A percentile compares a stretch with the other conserved stretches of the same genome.
Conservation (phyloP, 2,329 filamentous ascomycete genomes). For the Trichoderma polysporum region DNA sequence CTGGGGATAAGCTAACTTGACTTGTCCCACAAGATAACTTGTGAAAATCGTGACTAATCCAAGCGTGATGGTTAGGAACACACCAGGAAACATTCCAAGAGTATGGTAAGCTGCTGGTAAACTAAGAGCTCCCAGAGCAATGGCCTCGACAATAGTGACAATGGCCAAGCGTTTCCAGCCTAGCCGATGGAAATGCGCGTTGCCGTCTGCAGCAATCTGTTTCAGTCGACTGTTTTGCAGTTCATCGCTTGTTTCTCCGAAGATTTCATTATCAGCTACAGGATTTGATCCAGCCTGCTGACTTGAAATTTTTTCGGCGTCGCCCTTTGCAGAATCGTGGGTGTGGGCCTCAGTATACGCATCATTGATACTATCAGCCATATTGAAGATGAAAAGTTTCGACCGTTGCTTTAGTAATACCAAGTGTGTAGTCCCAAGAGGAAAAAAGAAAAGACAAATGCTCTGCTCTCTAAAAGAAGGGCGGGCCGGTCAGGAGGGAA, state of each 20-base stretch:
- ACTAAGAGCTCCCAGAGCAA: conserved; percentile 49
- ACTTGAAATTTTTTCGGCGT: not conserved
- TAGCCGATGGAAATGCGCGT: conserved; percentile 46
- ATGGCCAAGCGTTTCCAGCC: conserved; percentile 53
- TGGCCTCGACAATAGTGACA: conserved; percentile 51
- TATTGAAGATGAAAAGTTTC: not conserved
- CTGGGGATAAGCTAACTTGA: conserved; percentile 46
- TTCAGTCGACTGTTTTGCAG: conserved; percentile 39
- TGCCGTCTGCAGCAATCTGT: conserved; percentile 41
- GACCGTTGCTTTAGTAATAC: not conserved
- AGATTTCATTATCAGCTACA: conserved; percentile 20
- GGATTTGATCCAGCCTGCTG: not conserved
- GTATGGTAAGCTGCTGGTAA: conserved; percentile 45
- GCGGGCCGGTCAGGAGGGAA: not conserved
- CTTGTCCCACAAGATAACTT: conserved; percentile 40
- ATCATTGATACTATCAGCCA: not conserved
- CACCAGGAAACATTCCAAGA: conserved; percentile 39
- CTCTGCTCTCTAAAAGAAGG: not conserved
- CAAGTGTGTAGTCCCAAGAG: not conserved
- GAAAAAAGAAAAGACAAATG: not conserved
- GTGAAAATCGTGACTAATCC: conserved; percentile 41
- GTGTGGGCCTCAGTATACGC: not conserved
- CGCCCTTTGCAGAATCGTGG: not conserved
- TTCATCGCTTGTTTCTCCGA: conserved; percentile 30
- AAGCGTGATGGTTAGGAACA: conserved; percentile 36